Evolutionary conservation across 1,284 basidiomycete genomes (phyloP).

Genomic region (Ustilago cynodontis): DNA sequence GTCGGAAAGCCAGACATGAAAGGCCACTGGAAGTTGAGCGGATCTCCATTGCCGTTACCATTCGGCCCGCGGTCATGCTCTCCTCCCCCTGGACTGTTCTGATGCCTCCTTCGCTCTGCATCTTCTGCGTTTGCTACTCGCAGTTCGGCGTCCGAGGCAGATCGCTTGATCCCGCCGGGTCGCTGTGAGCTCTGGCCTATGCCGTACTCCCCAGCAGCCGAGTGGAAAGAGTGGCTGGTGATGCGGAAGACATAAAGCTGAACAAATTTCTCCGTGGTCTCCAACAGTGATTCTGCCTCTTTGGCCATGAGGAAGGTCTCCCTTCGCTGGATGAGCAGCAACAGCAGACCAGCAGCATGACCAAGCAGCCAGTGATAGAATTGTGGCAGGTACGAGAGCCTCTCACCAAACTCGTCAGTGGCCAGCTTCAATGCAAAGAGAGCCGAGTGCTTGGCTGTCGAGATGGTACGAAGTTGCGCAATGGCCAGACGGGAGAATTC

Average conservation of each 20-base stretch:
- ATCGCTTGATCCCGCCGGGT: slow-evolving; percentile 27
- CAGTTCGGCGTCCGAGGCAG: slow-evolving; percentile 33
- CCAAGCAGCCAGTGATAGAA: slow-evolving; percentile 62
- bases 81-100: not conserved
- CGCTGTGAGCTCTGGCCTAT: slow-evolving; percentile 7
- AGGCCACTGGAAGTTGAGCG: slow-evolving; percentile 47
- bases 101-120: not conserved
- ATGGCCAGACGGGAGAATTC: slow-evolving; percentile 40
- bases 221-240: slow-evolving; percentile 46
- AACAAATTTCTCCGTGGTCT: slow-evolving; percentile 47
- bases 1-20: slow-evolving; percentile 43
- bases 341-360: slow-evolving; percentile 58
- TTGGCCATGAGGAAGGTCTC: slow-evolving; percentile 52
- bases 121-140: slow-evolving; percentile 3
- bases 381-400: slow-evolving; percentile 53
- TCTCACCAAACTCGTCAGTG: slow-evolving; percentile 55
- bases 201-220: slow-evolving; percentile 6
- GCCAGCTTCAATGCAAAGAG: slow-evolving; percentile 55
- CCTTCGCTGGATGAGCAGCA: slow-evolving; percentile 46
- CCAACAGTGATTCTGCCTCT: slow-evolving; percentile 46
- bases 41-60: slow-evolving; percentile 14
- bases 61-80: slow-evolving; percentile 10
- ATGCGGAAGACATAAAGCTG: slow-evolving; percentile 55
- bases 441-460: slow-evolving; percentile 54
- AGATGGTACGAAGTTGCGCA: slow-evolving; percentile 53